These are phyloP conservation scores for Mallotus japonicus DNA, from an alignment of 441 rosid species.

Conservation along the genomic window DNA sequence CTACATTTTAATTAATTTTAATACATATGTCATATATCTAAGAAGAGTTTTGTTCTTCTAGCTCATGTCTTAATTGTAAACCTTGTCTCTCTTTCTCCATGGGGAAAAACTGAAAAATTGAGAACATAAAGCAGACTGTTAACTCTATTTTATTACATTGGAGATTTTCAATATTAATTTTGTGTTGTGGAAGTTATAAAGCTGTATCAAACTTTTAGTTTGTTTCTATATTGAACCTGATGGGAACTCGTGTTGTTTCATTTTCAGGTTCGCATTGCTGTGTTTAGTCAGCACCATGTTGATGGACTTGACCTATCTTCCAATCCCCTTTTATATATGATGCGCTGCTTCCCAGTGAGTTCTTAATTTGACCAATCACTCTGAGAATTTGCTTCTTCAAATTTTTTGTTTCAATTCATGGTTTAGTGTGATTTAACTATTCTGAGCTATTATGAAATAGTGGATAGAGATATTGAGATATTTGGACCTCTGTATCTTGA, in stretches of 20 bases:
- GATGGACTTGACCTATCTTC: conserved; percentile 94
- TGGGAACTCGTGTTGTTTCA: conserved; percentile 20
- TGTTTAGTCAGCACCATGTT: conserved; percentile 97
- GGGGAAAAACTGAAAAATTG: background rate
- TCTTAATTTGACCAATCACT: conserved; percentile 12
- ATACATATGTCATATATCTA: conserved; percentile 11
- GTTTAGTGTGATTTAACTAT: background rate
- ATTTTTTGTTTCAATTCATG: background rate
- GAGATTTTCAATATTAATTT: background rate
- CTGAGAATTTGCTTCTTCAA: conserved; percentile 1
- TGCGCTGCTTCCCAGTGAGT: conserved; percentile 97
- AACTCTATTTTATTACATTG: background rate
- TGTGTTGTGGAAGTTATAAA: background rate
- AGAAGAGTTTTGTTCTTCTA: conserved; percentile 13
- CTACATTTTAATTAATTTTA: background rate
- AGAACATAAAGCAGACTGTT: conserved; percentile 2
- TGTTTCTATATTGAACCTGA: conserved; percentile 10
- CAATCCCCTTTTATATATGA: conserved; percentile 95
- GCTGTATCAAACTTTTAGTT: background rate
- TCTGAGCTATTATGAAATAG: background rate
- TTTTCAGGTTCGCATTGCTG: conserved; percentile 92
- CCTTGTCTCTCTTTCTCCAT: background rate
- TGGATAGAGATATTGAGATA: background rate
- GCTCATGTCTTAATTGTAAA: conserved; percentile 12
- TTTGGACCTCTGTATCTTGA: background rate